Percentiles rank a stretch among this genome's conserved stretches.
Conservation (phyloP, 495 filamentous ascomycete species). For the Aspergillus nidulans region DNA sequence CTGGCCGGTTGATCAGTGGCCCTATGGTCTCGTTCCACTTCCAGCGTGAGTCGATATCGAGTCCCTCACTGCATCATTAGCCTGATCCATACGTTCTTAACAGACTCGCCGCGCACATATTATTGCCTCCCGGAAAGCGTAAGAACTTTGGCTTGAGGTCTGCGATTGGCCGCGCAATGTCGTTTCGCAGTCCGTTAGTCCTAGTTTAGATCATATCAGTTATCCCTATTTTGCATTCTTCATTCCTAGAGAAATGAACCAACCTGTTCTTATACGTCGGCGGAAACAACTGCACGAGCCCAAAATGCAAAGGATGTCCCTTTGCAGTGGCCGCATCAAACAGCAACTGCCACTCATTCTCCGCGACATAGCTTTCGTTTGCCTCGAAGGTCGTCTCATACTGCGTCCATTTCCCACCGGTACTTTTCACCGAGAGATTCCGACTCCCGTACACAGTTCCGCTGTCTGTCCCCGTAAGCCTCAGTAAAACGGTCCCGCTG, state of each 20-base stretch:
- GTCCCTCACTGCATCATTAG: conserved; percentile 22
- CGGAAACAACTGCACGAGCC: conserved; percentile 62
- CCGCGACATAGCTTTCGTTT: conserved; percentile 44
- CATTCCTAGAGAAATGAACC: background rate
- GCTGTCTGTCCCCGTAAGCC: conserved; percentile 31
- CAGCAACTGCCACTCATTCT: conserved; percentile 62
- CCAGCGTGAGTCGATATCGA: conserved; percentile 46
- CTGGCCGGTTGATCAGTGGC: conserved; percentile 56
- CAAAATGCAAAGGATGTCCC: conserved; percentile 53
- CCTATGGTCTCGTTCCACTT: conserved; percentile 68
- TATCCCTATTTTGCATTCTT: background rate
- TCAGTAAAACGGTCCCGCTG: conserved; percentile 22
- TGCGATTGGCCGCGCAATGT: conserved; percentile 53
- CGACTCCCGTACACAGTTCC: conserved; percentile 32
- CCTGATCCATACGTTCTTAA: background rate
- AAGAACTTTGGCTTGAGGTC: conserved; percentile 54
- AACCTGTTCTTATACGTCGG: conserved; percentile 47
- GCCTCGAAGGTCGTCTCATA: conserved; percentile 34
- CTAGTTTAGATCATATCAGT: too few relatives aligned
- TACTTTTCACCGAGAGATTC: conserved; percentile 31
- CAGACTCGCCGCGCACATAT: conserved; percentile 40
- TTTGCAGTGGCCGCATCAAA: conserved; percentile 47
- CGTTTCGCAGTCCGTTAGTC: conserved; percentile 57
- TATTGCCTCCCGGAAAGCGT: conserved; percentile 65
- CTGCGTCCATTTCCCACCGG: conserved; percentile 23